These are phyloP conservation scores for Bolboschoenus planiculmis DNA, from an alignment of 176 grass and related monocot genomes.

Conservation along the genomic window DNA sequence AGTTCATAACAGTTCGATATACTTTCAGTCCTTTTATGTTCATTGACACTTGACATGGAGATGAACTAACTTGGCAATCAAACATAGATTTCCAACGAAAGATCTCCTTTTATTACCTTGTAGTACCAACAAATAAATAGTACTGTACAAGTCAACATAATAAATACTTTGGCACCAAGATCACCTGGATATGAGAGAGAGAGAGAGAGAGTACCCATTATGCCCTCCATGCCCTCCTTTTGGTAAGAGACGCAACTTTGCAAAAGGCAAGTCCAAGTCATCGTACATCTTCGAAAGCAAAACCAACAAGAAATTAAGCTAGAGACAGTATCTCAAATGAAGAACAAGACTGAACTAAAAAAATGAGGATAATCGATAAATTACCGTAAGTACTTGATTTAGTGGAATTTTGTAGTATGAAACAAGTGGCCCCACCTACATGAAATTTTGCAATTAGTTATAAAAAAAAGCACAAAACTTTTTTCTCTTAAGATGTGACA, in stretches of 20 bases:
- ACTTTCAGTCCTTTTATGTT: background rate
- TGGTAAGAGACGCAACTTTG: conserved; percentile 73
- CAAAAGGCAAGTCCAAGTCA: conserved; percentile 84
- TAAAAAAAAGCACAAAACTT: conserved; percentile 1
- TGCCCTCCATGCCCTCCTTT: conserved; percentile 93
- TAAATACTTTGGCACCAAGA: background rate
- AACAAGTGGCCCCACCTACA: conserved; percentile 73
- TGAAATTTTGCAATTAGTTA: background rate
- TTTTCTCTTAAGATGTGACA: background rate
- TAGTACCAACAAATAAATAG: background rate
- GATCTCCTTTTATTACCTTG: too few species aligned
- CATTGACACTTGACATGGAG: background rate
- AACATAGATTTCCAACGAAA: too few species aligned
- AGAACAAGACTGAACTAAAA: background rate
- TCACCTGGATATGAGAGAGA: background rate
- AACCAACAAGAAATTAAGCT: conserved; percentile 14
- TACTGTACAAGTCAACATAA: background rate
- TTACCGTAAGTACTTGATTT: conserved; percentile 88
- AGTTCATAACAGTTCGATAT: background rate
- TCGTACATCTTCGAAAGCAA: conserved; percentile 65
- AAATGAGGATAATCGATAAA: conserved; percentile 1
- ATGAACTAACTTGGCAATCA: background rate
- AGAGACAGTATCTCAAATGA: background rate
- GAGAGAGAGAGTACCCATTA: conserved; percentile 50
- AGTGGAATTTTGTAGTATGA: conserved; percentile 89